Conservation (phyloP, 1,284 basidiomycete genomes). For the Trametes hirsuta region DNA sequence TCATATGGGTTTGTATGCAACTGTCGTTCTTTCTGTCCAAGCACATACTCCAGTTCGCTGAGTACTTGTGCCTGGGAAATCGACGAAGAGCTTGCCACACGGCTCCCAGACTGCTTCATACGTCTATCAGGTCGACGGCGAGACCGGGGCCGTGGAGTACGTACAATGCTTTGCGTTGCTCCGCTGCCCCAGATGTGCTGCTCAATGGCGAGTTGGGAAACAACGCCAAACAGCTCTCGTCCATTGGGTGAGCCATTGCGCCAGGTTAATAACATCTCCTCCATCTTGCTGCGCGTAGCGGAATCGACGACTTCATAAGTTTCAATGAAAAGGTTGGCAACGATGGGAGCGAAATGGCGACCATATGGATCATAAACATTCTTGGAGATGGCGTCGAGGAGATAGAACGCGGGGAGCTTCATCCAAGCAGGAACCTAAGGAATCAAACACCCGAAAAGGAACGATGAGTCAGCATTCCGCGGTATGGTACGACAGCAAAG, state of each 20-base stretch:
- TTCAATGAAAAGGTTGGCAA: slow-evolving; percentile 80
- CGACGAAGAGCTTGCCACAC: slow-evolving; percentile 37
- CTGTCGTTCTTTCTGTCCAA: slow-evolving; percentile 74
- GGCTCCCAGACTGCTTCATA: slow-evolving; percentile 23
- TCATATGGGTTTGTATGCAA: slow-evolving; percentile 73
- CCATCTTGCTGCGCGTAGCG: slow-evolving; percentile 87
- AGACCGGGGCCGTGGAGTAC: slow-evolving; percentile 12
- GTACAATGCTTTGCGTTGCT: slow-evolving; percentile 33
- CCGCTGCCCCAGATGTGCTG: slow-evolving; percentile 75
- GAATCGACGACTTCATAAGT: slow-evolving; percentile 87
- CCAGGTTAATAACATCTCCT: slow-evolving; percentile 95
- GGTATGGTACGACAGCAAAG: slow-evolving; percentile 21
- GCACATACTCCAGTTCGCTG: slow-evolving; percentile 77
- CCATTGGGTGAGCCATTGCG: slow-evolving; percentile 79
- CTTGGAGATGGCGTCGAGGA: slow-evolving; percentile 96
- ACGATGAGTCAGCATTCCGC: slow-evolving; percentile 68
- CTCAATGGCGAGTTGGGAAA: slow-evolving; percentile 76
- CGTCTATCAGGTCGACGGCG: slow-evolving; percentile 16
- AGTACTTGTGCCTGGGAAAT: slow-evolving; percentile 77
- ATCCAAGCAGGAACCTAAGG: slow-evolving; percentile 85
- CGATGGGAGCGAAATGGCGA: slow-evolving; percentile 75
- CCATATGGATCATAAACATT: slow-evolving; percentile 92
- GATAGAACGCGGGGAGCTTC: slow-evolving; percentile 94
- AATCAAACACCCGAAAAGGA: slow-evolving; percentile 37
- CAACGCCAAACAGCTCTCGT: slow-evolving; percentile 82